A percentile compares a stretch with the other conserved stretches of the same genome.
phyloP scores from a whole-genome alignment of 345 rosid species.

The Gossypium thurberi region DNA sequence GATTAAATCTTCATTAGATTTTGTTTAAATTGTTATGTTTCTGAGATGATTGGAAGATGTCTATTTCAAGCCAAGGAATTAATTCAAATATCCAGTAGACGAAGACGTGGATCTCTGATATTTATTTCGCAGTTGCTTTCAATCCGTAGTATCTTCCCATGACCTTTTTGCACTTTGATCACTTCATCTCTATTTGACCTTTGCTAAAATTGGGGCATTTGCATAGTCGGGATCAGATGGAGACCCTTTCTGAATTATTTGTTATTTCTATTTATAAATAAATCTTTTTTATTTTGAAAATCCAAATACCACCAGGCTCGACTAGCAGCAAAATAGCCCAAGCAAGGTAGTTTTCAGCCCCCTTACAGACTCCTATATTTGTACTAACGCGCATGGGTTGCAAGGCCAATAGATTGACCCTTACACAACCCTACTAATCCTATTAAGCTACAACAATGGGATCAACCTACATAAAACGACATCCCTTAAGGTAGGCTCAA shows the following conservation, averaged over 20 bases:
- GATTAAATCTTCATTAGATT: slow-evolving; percentile 3
- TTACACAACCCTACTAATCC: no score
- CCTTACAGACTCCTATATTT: no score
- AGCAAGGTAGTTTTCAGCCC: no score
- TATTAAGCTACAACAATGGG: no score
- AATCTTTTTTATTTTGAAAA: no score
- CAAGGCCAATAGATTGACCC: no score
- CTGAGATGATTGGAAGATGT: not conserved
- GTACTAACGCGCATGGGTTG: no score
- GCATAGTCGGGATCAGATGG: not conserved
- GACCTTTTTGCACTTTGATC: not conserved
- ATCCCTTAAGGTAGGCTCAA: no score
- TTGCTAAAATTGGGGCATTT: not conserved
- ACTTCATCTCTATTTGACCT: not conserved
- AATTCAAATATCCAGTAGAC: not conserved
- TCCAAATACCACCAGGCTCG: no score
- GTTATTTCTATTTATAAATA: no score
- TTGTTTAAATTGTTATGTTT: not conserved
- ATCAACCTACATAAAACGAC: no score
- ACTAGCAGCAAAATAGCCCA: no score
- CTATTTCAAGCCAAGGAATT: slow-evolving; percentile 1
- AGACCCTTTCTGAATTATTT: not conserved
- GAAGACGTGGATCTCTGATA: not conserved
- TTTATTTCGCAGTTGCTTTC: not conserved
- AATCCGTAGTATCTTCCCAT: not conserved